Conservation (phyloP, 106 monocot species). For the Apostasia shenzhenica region DNA sequence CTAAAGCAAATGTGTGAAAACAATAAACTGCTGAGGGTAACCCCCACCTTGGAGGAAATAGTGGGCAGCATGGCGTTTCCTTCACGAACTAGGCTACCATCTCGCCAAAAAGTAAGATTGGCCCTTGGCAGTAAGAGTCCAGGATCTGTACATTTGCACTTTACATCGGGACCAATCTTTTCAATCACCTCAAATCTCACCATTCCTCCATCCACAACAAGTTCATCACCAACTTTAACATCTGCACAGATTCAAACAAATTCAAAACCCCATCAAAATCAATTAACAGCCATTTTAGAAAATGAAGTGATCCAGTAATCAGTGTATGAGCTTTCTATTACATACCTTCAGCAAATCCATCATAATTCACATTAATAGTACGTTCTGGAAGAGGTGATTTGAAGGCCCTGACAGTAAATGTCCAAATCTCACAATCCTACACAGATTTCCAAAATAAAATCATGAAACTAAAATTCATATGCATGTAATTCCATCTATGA, state of each 20-base stretch:
- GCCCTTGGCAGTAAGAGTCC: slow-evolving; percentile 55
- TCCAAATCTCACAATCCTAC: slow-evolving; percentile 99
- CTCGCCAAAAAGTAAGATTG: slow-evolving; percentile 67
- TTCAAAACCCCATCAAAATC: neutral
- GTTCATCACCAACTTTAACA: slow-evolving; percentile 92
- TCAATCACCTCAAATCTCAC: slow-evolving; percentile 96
- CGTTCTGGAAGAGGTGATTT: slow-evolving; percentile 71
- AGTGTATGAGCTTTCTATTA: neutral
- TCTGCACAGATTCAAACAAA: slow-evolving; percentile 31
- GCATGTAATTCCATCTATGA: too few relatives aligned
- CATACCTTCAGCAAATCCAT: slow-evolving; percentile 95
- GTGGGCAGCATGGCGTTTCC: slow-evolving; percentile 99
- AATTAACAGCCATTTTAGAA: neutral
- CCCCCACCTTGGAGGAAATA: slow-evolving; percentile 87
- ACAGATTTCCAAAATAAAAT: neutral
- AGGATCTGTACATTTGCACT: slow-evolving; percentile 79
- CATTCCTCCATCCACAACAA: slow-evolving; percentile 99
- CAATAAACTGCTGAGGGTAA: neutral
- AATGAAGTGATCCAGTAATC: neutral
- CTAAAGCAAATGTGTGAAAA: neutral
- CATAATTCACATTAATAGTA: slow-evolving; percentile 89
- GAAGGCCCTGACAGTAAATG: slow-evolving; percentile 82
- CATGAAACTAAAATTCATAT: too few relatives aligned
- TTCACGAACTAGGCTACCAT: slow-evolving; percentile 86
- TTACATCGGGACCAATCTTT: slow-evolving; percentile 96